Base-by-base conservation (phyloP, 2,329 filamentous ascomycete genomes). In the Trichoderma arundinaceum region DNA sequence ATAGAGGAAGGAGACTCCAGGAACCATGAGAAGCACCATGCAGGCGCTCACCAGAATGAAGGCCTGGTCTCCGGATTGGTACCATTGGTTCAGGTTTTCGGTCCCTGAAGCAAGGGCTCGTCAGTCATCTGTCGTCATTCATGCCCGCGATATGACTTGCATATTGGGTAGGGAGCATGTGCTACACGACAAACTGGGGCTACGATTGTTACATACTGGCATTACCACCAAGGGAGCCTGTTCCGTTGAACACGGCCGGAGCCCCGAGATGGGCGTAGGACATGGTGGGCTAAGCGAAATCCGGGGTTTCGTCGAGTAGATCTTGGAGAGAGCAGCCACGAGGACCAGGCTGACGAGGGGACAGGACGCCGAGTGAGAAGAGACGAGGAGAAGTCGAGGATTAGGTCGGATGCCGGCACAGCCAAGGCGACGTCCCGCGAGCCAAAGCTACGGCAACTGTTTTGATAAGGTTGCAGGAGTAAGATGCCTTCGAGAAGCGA, bases 31-130 rank as follows among this genome's bases (percentile, higher is more conserved):
- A 81, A 98, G 81, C 70, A 98, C 94, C 90, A 98, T 96, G 77
- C 92, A 94, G 68, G 94, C 87, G 67, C 91, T 85, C 73, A 98
- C 79, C 78, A 98, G 85, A 79, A 98, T 98, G 82, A 92, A 98
- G 76, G 94, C 92, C 81, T 94, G 90, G 79, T 99, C 95, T 74
- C 95, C 95, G 6, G 92, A 83, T 71, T 92, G 86, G 80, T 90
- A 98, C 92, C 93, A 96, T 87, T 96, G 92, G 84, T 98, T 98
- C 76, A 97, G 80, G 81, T 98, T 97, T 75, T 92, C 89, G 76
- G 82, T 86, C 72, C 84, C 94, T 97, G 52, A 28, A 48, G 53
- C 17, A 22, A 44, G 35, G 54, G 61, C 19, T 49, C 44, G 60
- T 46, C 49, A 63, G 60, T 63, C 15, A 54, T 19, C 33, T 43